These are phyloP conservation scores for Rhodosporidiobolus odoratus DNA, from an alignment of 768 basidiomycete species.

Conservation along the genomic window DNA sequence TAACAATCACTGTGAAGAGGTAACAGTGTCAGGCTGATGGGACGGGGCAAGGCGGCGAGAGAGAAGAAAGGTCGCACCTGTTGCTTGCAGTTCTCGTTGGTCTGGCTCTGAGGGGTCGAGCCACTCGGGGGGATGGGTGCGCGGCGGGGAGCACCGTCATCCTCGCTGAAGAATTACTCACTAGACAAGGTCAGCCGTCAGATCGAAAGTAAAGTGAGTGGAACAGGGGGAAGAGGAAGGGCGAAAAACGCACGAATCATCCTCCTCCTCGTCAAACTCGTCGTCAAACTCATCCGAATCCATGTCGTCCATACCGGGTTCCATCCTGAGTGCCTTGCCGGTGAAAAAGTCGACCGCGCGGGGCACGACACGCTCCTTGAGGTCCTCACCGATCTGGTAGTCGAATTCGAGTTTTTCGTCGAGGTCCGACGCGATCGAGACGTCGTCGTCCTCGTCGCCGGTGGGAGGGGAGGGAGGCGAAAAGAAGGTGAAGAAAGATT, in stretches of 20 bases:
- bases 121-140: neutral
- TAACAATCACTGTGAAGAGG: neutral
- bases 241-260: slow-evolving; percentile 52
- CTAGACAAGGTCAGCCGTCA: no score
- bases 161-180: neutral
- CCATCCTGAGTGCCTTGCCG: slow-evolving; percentile 83
- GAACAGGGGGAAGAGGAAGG: slow-evolving; percentile 43
- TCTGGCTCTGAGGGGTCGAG: slow-evolving; percentile 5
- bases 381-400: slow-evolving; percentile 96
- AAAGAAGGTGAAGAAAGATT: slow-evolving; percentile 99
- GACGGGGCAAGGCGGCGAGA: neutral
- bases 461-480: slow-evolving; percentile 67
- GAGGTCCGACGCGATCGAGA: slow-evolving; percentile 71
- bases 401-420: slow-evolving; percentile 92
- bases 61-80: neutral
- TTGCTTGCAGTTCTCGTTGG: neutral
- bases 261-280: slow-evolving; percentile 65
- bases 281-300: slow-evolving; percentile 52
- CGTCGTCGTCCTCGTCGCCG: slow-evolving; percentile 60
- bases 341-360: slow-evolving; percentile 96
- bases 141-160: slow-evolving; percentile 3
- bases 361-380: slow-evolving; percentile 92
- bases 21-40: neutral
- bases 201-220: no score
- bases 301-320: slow-evolving; percentile 41